A percentile compares a stretch with the other conserved stretches of the same genome.
Conservation (phyloP, 2,329 filamentous ascomycete species). For the Cercospora sp. region DNA sequence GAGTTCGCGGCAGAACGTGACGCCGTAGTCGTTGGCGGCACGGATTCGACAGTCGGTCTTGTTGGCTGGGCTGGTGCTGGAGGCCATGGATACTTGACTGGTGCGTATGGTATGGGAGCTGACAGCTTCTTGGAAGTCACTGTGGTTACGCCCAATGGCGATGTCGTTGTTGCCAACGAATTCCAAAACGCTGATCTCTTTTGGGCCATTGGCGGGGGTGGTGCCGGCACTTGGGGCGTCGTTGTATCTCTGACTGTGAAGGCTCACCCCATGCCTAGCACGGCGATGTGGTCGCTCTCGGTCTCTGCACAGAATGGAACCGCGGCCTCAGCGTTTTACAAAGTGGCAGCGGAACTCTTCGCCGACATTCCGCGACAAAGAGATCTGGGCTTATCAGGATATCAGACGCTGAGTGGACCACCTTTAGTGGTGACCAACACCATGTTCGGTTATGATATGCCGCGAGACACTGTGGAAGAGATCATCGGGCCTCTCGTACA, state of each 20-base stretch:
- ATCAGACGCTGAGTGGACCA: slow-evolving; percentile 7
- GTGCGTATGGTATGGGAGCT: slow-evolving; percentile 25
- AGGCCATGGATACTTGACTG: slow-evolving; percentile 24
- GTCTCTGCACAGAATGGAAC: neutral
- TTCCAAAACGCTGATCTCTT: slow-evolving; percentile 38
- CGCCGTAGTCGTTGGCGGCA: slow-evolving; percentile 22
- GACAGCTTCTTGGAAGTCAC: slow-evolving; percentile 25
- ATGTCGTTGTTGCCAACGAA: slow-evolving; percentile 50
- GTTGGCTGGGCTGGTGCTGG: slow-evolving; percentile 30
- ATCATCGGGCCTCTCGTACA: neutral
- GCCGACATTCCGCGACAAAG: neutral
- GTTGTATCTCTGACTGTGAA: slow-evolving; percentile 47
- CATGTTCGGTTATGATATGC: slow-evolving; percentile 6
- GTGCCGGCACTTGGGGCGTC: slow-evolving; percentile 10
- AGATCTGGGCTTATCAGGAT: neutral
- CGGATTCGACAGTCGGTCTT: slow-evolving; percentile 29
- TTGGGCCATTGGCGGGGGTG: slow-evolving; percentile 17
- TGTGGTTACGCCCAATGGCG: slow-evolving; percentile 56
- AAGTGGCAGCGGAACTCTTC: neutral
- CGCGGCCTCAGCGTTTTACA: slow-evolving; percentile 1
- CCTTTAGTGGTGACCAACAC: slow-evolving; percentile 6
- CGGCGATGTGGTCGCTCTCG: slow-evolving; percentile 7
- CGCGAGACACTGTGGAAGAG: neutral
- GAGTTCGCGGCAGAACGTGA: slow-evolving; percentile 10
- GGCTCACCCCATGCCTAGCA: slow-evolving; percentile 12